Evolutionary conservation across 768 basidiomycete species (phyloP), one percentile per base, ranked within the genome.

Genomic region (Clitopilus hobsonii): DNA sequence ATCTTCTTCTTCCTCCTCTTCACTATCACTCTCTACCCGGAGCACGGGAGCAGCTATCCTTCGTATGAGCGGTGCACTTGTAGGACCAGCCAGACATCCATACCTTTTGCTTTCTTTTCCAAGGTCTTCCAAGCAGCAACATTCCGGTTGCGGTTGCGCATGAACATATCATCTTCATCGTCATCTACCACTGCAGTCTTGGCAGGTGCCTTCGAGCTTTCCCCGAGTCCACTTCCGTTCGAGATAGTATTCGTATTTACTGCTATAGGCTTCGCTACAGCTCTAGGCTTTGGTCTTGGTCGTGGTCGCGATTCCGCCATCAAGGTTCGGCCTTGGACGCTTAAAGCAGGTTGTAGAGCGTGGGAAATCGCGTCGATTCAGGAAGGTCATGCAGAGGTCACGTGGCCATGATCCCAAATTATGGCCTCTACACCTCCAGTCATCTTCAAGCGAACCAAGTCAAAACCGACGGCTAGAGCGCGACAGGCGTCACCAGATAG

Each of bases 91-190:
- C 16, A 27, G 11, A 52, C n/a, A 27, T 47, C 38, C 74, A 51
- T 58, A 89, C 89, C 78, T 67, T 82, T 82, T 45, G 75, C 76
- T 13, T 78, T 68, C 63, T 80, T 71, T 23, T 84, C 78, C 38
- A 91, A 66, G 55, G 76, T 77, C 63, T 74, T 80, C 86, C 89
- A 89, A 2, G 77, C 71, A 51, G 77, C 70, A 3, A 73, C 64
- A 4, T 81, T 80, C 51, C 87, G 74, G 56, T 78, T 78, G 41
- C 70, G 74, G 65, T 90, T 92, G 50, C 80, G 80, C 62, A 90
- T 79, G 60, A 91, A 91, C 67, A 82, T 73, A 14, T 80, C 82
- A 66, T 91, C 88, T 50, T 81, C 82, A 56, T 89, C 85, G 50
- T 81, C 82, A 55, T 89, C 85, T 10, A 79, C 66, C 49, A 70